Conservation (phyloP, 768 basidiomycete genomes). For the Lactarius psammicola region DNA sequence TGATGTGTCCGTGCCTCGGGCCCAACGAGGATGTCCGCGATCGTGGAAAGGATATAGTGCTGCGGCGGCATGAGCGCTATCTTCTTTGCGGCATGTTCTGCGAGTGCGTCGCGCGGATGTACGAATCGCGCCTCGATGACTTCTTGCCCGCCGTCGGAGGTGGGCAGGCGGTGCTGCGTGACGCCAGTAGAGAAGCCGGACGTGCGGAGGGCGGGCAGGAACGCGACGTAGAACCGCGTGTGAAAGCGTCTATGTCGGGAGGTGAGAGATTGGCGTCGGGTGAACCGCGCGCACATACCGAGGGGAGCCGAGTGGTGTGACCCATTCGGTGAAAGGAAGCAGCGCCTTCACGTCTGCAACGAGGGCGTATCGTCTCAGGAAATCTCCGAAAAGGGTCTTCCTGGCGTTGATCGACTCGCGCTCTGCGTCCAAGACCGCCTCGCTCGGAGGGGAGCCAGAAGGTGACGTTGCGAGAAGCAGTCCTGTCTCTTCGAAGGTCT, state of each 20-base stretch:
- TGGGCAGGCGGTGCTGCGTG: constrained; percentile 59
- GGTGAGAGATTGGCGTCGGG: background rate
- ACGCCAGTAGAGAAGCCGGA: constrained; percentile 52
- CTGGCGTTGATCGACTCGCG: constrained; percentile 57
- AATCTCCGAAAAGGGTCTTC: constrained; percentile 49
- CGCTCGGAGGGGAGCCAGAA: constrained; percentile 32
- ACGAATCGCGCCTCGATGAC: constrained; percentile 68
- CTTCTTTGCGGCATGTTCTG: constrained; percentile 48
- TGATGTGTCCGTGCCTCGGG: constrained; percentile 45
- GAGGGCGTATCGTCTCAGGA: constrained; percentile 49
- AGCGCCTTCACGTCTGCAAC: constrained; percentile 46
- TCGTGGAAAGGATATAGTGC: constrained; percentile 63
- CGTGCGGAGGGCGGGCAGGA: constrained; percentile 47
- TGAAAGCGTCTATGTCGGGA: constrained; percentile 57
- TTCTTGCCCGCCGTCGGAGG: constrained; percentile 68
- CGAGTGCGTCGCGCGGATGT: constrained; percentile 51
- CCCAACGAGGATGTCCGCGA: constrained; percentile 52
- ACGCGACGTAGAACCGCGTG: constrained; percentile 66
- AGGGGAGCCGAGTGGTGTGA: constrained; percentile 57
- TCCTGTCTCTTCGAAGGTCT: constrained; percentile 77
- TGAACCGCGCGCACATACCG: constrained; percentile 43
- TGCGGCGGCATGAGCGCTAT: constrained; percentile 74
- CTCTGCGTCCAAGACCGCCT: constrained; percentile 49
- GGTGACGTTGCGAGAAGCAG: constrained; percentile 53
- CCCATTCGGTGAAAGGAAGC: constrained; percentile 73